Conservation (phyloP, 1,284 basidiomycete species). For the Cutaneotrichosporon cavernicola region DNA sequence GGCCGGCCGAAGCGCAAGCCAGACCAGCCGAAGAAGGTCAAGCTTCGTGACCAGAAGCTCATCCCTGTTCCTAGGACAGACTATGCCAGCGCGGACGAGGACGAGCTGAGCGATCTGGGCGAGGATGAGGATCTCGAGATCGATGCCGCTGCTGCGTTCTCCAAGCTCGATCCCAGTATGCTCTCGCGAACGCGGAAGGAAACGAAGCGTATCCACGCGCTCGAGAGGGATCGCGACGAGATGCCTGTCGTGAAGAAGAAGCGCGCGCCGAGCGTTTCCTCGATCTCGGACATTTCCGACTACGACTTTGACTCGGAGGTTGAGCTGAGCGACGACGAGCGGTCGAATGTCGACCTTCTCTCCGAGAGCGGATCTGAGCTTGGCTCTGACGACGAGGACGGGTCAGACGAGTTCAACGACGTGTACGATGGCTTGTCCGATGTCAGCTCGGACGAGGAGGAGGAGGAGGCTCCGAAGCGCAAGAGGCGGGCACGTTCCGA, state of each 20-base stretch:
- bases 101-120: constrained; percentile 25
- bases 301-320: constrained; percentile 49
- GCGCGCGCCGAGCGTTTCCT: constrained; percentile 30
- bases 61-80: constrained; percentile 48
- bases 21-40: constrained; percentile 52
- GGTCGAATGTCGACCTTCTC: not conserved
- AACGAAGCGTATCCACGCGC: constrained; percentile 48
- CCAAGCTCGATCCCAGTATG: constrained; percentile 40
- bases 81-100: constrained; percentile 31
- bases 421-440: constrained; percentile 25
- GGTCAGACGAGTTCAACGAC: constrained; percentile 24
- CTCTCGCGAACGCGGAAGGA: constrained; percentile 49
- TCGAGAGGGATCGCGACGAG: constrained; percentile 43
- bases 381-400: constrained; percentile 25
- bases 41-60: constrained; percentile 50
- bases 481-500: constrained; percentile 34
- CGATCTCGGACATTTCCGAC: constrained; percentile 36
- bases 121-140: constrained; percentile 32
- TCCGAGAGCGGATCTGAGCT: constrained; percentile 16
- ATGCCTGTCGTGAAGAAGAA: constrained; percentile 42
- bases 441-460: constrained; percentile 28
- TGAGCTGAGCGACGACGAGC: constrained; percentile 43
- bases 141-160: constrained; percentile 27
- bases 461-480: constrained; percentile 28
- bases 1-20: constrained; percentile 47